Conservation (phyloP, 2,329 filamentous ascomycete species). For the Ceratocystis papillata region DNA sequence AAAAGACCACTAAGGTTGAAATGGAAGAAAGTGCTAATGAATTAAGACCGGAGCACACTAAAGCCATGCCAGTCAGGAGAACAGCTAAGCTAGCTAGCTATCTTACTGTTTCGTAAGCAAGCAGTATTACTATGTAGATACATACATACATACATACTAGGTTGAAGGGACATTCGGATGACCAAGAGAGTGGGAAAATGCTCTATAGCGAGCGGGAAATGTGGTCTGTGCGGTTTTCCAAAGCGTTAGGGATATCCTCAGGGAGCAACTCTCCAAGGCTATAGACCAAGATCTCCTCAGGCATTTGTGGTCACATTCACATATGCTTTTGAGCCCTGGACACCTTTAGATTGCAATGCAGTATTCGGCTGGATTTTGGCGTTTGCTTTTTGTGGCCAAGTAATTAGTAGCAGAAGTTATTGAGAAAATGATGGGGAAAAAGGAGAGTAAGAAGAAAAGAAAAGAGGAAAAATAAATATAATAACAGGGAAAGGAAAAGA, state of each 20-base stretch:
- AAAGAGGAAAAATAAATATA: not conserved
- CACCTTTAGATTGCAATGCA: not conserved
- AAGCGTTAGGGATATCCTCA: not conserved
- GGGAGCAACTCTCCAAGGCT: not conserved
- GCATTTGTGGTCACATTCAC: not conserved
- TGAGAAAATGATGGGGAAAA: not conserved
- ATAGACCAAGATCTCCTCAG: not conserved
- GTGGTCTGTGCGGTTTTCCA: not conserved
- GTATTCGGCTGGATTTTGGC: not conserved
- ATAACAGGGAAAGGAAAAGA: slow-evolving; percentile 4
- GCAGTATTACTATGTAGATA: slow-evolving; percentile 1
- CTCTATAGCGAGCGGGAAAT: not conserved
- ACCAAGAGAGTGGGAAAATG: not conserved
- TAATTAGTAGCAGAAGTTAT: slow-evolving; percentile 3
- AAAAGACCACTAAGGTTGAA: not conserved
- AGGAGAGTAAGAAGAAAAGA: slow-evolving; percentile 2
- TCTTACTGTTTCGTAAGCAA: not conserved
- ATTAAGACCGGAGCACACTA: slow-evolving; percentile 3
- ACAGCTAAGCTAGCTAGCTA: not conserved
- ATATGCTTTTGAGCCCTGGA: not conserved
- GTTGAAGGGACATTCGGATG: not conserved
- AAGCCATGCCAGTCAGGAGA: slow-evolving; percentile 1
- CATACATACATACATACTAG: not conserved
- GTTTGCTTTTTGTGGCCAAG: slow-evolving; percentile 5
- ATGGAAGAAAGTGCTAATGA: slow-evolving; percentile 4